Base-by-base conservation (phyloP, 1,284 basidiomycete genomes). In the Coriolopsis trogii region DNA sequence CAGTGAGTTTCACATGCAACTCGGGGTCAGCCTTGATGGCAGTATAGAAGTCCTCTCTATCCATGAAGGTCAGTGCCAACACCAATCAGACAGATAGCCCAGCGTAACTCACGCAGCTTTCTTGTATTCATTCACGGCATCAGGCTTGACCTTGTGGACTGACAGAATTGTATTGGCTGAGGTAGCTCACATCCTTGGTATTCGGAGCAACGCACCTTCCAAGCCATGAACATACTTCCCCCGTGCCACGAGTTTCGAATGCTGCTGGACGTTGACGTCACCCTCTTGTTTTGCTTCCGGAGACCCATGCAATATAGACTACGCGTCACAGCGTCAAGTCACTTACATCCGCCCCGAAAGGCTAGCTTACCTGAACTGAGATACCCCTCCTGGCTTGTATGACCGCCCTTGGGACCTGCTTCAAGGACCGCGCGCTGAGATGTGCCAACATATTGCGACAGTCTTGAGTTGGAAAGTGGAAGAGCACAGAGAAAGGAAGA, bases 141-240 rank as follows among this genome's bases (percentile, higher is more conserved):
- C 83, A 6, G 94, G 93, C 65, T 86, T 88, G 60, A 97, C 90
- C 53, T 77, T 79, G 72, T 98, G 95, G 31, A 84, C 91, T 94
- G 60, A 4, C 16, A 15, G 40, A 33, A 42, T 26, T 30, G 24
- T 43, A 36, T 40, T 43, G 8, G 21, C 30, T 41, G 29, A 44
- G 29, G 30, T 20, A 21, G 20, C 4, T 10, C 41, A 24, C 16
- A 58, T 30, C n/a, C n/a, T n/a, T n/a, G n/a, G n/a, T n/a, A 31
- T 40, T 20, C 29, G 34, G 13, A 21, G 33, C 9, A 31, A 70
- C 85, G 63, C 62, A 92, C 93, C 83, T 72, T 95, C 90, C 64
- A 96, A 88, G 33, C 90, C 91, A 70, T 96, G 93, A 25, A 90
- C 77, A 64, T 91, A 91, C 75, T 95, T 93, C 41, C 91, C 91